Base-by-base conservation (phyloP, 2,329 filamentous ascomycete genomes). In the Leptosphaerulina australis region DNA sequence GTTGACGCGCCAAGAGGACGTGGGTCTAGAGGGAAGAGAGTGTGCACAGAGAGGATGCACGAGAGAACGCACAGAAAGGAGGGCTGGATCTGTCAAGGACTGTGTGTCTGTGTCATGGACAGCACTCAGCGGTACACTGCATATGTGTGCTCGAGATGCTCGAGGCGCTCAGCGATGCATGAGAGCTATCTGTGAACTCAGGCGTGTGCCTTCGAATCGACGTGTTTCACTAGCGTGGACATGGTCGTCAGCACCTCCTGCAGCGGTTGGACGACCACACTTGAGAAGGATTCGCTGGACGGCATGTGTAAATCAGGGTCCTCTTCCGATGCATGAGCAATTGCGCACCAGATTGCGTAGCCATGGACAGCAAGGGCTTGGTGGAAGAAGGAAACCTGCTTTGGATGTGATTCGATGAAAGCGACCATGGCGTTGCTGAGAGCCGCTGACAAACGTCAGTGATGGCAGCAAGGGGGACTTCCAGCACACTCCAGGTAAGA, bases 281-380 rank as follows among this genome's bases (percentile, higher is more conserved):
- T 35, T 10, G 34, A 2, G 25, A 28, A 40, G 41, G 36, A 40
- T 36, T 37, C 25, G 18, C 9, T 26, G 28, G 29, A 21, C 40
- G 24, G 47, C 40, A 41, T 34, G 22, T 29, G 48, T 45, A 20
- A 45, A 37, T 41, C 48, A 51, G 48, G 48, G 48, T 51, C 48
- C 25, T 38, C 11, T 41, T 46, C 36, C 48, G 48, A 51, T 28
- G 41, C 48, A 51, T 51, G 41, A 41, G 48, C 48, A 26, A 46
- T 43, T 51, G 48, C 41, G 37, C 36, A 33, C 30, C 38, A 30
- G n/a, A 36, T 40, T 36, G 48, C 35, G 48, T 50, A 45, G 37
- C 25, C 24, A 25, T 39, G 14, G 22, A 36, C 7, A 20, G 33
- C 20, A 17, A 25, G 15, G n/a, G 14, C 24, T 22, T 21, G 28